phyloP scores from a whole-genome alignment of 2,329 filamentous ascomycete species.

The Fusarium sp. region DNA sequence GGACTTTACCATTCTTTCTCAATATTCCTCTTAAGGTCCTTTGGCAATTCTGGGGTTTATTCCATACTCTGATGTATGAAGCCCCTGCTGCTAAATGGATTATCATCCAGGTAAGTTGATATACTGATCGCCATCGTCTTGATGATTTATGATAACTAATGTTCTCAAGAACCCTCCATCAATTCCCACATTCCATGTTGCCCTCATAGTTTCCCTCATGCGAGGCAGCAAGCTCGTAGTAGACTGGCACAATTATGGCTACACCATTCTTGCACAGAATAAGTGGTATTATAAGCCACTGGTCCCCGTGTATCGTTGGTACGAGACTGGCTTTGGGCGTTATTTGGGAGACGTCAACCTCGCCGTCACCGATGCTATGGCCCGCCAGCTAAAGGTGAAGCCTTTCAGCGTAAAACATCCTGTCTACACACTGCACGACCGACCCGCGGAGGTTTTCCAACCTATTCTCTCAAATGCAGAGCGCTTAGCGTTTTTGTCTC shows the following conservation, averaged over 20 bases:
- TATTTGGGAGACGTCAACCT: constrained; percentile 79
- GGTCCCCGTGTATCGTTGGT: constrained; percentile 80
- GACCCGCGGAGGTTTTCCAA: constrained; percentile 85
- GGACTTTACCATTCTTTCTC: constrained; percentile 80
- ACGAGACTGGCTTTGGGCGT: constrained; percentile 80
- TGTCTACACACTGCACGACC: constrained; percentile 83
- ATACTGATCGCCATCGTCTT: not conserved
- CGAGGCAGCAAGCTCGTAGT: constrained; percentile 87
- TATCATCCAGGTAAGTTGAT: constrained; percentile 75
- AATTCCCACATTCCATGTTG: constrained; percentile 87
- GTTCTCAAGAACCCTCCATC: constrained; percentile 85
- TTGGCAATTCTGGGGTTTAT: constrained; percentile 81
- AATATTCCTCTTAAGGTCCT: constrained; percentile 87
- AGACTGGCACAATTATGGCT: constrained; percentile 99
- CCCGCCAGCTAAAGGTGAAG: constrained; percentile 71
- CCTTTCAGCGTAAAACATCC: constrained; percentile 75
- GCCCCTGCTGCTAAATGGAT: constrained; percentile 85
- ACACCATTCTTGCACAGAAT: constrained; percentile 83
- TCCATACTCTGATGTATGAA: constrained; percentile 78
- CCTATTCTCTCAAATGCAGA: constrained; percentile 67
- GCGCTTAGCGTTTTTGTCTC: constrained; percentile 71
- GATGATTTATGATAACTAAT: constrained; percentile 8
- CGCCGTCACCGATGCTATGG: constrained; percentile 92
- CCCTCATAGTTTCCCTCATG: constrained; percentile 77
- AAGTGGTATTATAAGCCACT: constrained; percentile 74